A percentile compares a stretch with the other conserved stretches of the same genome.
Conservation (phyloP, 2,329 filamentous ascomycete species). For the Fusarium sambucinum region DNA sequence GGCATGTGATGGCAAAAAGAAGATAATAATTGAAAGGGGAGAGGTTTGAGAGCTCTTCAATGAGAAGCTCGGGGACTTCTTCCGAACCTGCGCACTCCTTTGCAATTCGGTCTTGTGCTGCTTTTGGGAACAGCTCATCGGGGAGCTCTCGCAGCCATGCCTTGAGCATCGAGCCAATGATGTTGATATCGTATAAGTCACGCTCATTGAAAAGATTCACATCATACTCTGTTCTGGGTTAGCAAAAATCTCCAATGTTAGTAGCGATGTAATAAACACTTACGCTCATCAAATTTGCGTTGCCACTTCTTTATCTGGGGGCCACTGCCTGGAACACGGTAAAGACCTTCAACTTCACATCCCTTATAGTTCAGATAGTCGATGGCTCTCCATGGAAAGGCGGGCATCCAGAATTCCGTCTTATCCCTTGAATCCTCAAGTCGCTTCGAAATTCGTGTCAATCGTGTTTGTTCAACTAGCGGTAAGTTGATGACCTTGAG, state of each 20-base stretch:
- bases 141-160: slow-evolving; percentile 96
- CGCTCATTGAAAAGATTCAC: slow-evolving; percentile 90
- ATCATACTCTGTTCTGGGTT: slow-evolving; percentile 73
- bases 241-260: slow-evolving; percentile 2
- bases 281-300: slow-evolving; percentile 87
- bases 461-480: slow-evolving; percentile 88
- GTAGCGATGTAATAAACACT: slow-evolving; percentile 37
- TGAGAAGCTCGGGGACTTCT: slow-evolving; percentile 83
- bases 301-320: slow-evolving; percentile 95
- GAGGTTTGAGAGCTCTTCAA: slow-evolving; percentile 93
- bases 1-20: slow-evolving; percentile 95
- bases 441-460: slow-evolving; percentile 89
- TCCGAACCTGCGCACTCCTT: slow-evolving; percentile 83
- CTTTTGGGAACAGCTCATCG: slow-evolving; percentile 91
- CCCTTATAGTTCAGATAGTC: slow-evolving; percentile 97
- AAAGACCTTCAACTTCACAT: slow-evolving; percentile 92
- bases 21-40: slow-evolving; percentile 98
- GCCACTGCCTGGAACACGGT: slow-evolving; percentile 90
- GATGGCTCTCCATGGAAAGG: slow-evolving; percentile 93
- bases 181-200: slow-evolving; percentile 95
- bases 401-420: slow-evolving; percentile 99
- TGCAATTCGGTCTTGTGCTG: slow-evolving; percentile 82
- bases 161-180: slow-evolving; percentile 95
- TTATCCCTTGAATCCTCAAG: slow-evolving; percentile 91
- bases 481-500: slow-evolving; percentile 88